Evolutionary conservation across 2,329 filamentous ascomycete genomes (phyloP).

Genomic region (Parafenestella ontariensis): DNA sequence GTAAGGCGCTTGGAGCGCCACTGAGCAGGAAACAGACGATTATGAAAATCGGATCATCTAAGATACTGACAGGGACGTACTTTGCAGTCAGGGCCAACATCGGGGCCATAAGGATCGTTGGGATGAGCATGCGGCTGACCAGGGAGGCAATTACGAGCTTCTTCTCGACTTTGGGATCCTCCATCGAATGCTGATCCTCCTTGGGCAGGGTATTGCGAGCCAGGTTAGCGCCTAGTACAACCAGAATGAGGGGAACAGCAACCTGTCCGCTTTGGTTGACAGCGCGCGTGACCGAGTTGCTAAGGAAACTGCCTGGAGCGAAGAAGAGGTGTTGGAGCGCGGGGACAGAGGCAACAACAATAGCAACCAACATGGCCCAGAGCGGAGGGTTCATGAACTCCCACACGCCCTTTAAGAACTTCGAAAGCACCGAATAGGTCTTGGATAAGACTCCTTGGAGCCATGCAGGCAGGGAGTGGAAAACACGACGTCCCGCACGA

Average conservation of each 20-base stretch:
- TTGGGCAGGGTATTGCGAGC: slow-evolving; percentile 86
- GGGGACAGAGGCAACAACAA: slow-evolving; percentile 88
- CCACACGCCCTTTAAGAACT: slow-evolving; percentile 74
- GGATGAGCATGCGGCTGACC: slow-evolving; percentile 88
- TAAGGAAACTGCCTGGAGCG: slow-evolving; percentile 83
- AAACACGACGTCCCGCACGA: slow-evolving; percentile 49
- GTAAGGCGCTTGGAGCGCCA: slow-evolving; percentile 89
- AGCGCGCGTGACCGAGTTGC: slow-evolving; percentile 90
- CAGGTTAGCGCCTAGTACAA: slow-evolving; percentile 93
- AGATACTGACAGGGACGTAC: slow-evolving; percentile 88
- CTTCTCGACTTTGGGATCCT: slow-evolving; percentile 72
- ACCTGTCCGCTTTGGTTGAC: slow-evolving; percentile 86
- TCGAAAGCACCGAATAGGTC: slow-evolving; percentile 51
- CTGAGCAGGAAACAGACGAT: slow-evolving; percentile 97
- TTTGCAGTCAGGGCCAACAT: slow-evolving; percentile 87
- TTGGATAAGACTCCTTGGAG: slow-evolving; percentile 60
- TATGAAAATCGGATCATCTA: slow-evolving; percentile 97
- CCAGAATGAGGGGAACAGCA: slow-evolving; percentile 91
- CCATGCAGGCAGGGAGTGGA: slow-evolving; percentile 59
- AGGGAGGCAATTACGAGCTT: slow-evolving; percentile 86
- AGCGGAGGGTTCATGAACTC: slow-evolving; percentile 98
- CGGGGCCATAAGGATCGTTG: slow-evolving; percentile 90
- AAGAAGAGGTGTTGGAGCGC: slow-evolving; percentile 86
- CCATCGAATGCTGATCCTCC: slow-evolving; percentile 68
- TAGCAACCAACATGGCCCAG: slow-evolving; percentile 94